A percentile compares a stretch with the other conserved stretches of the same genome.
Evolutionary conservation across 1,284 basidiomycete species (phyloP).

Genomic region (Mycocalia duriaeana): DNA sequence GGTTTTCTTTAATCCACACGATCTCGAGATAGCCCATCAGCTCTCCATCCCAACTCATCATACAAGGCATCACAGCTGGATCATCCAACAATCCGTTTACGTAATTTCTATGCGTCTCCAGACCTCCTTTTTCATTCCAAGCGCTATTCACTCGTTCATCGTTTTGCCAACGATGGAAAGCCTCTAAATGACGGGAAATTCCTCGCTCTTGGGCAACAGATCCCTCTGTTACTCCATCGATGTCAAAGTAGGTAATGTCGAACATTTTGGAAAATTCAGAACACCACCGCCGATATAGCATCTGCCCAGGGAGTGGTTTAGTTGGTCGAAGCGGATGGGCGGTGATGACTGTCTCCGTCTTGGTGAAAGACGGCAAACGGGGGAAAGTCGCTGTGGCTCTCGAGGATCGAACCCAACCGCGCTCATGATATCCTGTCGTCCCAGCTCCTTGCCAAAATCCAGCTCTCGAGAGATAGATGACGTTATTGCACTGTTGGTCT

Average conservation of each 20-base stretch:
- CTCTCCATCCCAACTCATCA: conserved; percentile 51
- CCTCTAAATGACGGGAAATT: conserved; percentile 35
- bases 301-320: conserved; percentile 41
- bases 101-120: conserved; percentile 45
- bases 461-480: conserved; percentile 37
- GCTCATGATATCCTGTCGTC: conserved; percentile 30
- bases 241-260: conserved; percentile 41
- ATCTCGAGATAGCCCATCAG: conserved; percentile 51
- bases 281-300: conserved; percentile 47
- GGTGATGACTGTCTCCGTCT: conserved; percentile 40
- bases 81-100: conserved; percentile 35
- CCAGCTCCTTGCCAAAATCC: conserved; percentile 56
- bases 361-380: conserved; percentile 39
- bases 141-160: conserved; percentile 41
- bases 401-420: conserved; percentile 36
- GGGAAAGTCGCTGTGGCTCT: conserved; percentile 36
- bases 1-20: conserved; percentile 48
- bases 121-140: conserved; percentile 46
- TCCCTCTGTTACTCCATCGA: conserved; percentile 21
- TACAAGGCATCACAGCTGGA: conserved; percentile 38
- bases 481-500: not conserved
- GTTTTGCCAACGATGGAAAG: conserved; percentile 52
- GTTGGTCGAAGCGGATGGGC: conserved; percentile 51
- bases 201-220: conserved; percentile 7
- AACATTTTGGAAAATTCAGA: conserved; percentile 37